Percentiles rank a stretch among this genome's conserved stretches.
These are phyloP conservation scores for Talaromyces pinophilus DNA, from an alignment of 2,329 filamentous ascomycete genomes.

Conservation along the genomic window DNA sequence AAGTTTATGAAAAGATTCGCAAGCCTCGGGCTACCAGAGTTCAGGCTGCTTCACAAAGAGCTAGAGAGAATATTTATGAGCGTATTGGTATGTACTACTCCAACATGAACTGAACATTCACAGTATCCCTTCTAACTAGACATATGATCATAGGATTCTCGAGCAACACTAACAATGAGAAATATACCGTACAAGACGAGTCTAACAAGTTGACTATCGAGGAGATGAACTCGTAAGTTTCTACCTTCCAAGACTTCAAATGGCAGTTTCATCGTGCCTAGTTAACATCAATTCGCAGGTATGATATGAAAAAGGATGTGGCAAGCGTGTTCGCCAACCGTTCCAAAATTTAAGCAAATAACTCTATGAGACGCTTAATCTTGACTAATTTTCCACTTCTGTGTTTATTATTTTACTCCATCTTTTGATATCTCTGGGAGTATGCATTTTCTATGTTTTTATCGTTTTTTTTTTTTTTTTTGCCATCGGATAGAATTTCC, in stretches of 20 bases:
- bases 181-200: slow-evolving; percentile 64
- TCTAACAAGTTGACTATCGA: slow-evolving; percentile 65
- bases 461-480: neutral
- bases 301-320: slow-evolving; percentile 61
- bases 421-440: neutral
- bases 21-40: slow-evolving; percentile 59
- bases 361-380: neutral
- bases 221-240: slow-evolving; percentile 65
- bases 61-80: slow-evolving; percentile 64
- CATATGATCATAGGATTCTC: slow-evolving; percentile 50
- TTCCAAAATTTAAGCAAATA: neutral
- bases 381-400: neutral
- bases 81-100: slow-evolving; percentile 52
- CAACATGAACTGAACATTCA: neutral
- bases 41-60: slow-evolving; percentile 59
- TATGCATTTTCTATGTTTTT: neutral
- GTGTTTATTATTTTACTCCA: neutral
- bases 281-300: slow-evolving; percentile 39
- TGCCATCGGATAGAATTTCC: slow-evolving; percentile 12
- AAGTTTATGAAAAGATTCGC: slow-evolving; percentile 56
- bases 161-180: slow-evolving; percentile 56
- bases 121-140: neutral
- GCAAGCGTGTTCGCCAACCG: slow-evolving; percentile 51
- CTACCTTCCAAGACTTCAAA: neutral
- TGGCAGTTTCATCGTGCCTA: neutral